These are phyloP conservation scores for Salix caprea DNA, from an alignment of 345 rosid species.

Conservation along the genomic window DNA sequence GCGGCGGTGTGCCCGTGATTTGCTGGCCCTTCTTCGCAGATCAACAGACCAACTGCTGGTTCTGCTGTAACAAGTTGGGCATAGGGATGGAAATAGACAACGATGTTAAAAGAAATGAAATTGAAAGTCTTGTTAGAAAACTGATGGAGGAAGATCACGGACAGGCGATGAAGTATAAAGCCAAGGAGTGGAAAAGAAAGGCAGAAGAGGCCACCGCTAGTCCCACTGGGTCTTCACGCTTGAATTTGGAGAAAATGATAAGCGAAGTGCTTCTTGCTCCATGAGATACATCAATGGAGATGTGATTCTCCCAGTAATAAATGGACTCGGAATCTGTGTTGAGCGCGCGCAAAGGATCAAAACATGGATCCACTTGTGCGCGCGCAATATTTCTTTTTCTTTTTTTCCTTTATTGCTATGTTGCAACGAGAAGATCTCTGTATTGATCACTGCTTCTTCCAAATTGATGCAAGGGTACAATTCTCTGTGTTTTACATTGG, in stretches of 20 bases:
- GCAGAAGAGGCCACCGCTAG: neutral
- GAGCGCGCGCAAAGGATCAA: no score
- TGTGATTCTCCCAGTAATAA: no score
- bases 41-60: slow-evolving; percentile 14
- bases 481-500: no score
- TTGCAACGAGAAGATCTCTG: no score
- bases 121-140: slow-evolving; percentile 14
- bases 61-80: slow-evolving; percentile 10
- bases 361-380: no score
- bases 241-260: slow-evolving; percentile 12
- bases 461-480: no score
- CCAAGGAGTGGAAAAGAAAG: slow-evolving; percentile 9
- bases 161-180: slow-evolving; percentile 4
- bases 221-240: slow-evolving; percentile 12
- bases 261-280: neutral
- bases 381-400: no score
- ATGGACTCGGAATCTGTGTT: no score
- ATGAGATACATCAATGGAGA: no score
- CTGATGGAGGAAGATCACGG: slow-evolving; percentile 22
- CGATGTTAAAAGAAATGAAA: slow-evolving; percentile 5
- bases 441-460: no score
- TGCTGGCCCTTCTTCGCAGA: slow-evolving; percentile 24
- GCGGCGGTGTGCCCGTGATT: slow-evolving; percentile 2
- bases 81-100: slow-evolving; percentile 12
- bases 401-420: no score